Base-by-base conservation (phyloP, 2,329 filamentous ascomycete genomes). In the Byssochlamys sp. region DNA sequence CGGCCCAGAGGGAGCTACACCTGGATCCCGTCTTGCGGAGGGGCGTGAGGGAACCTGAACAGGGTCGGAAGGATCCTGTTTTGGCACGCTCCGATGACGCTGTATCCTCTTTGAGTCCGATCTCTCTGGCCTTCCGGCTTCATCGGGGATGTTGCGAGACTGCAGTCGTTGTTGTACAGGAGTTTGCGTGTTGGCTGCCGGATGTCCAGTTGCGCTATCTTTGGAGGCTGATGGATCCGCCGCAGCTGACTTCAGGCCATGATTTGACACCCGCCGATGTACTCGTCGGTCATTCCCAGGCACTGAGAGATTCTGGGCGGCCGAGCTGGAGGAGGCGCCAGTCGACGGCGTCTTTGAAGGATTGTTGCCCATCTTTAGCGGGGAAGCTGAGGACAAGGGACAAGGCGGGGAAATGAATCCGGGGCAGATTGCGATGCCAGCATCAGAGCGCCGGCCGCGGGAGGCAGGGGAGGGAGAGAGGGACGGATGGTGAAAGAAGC, bases 321-420 rank as follows among this genome's bases (percentile, higher is more conserved):
- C 67, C 59, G 63, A 62, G 59, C 57, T 57, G 28, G 67, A 65
- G 55, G 61, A 63, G 57, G 71, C 68, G 61, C 67, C 67, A 57
- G 39, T 45, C 9, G 65, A 63, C 55, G 71, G 70, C 60, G 70
- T 65, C 65, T 78, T 78, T 62, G 75, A 78, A 66, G 75, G 73
- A 67, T 73, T 75, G 67, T 78, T 78, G 63, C 77, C 77, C 77
- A 79, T 79, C 61, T 67, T 67, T 63, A 63, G 66, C 60, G 66
- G 64, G 67, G 51, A 53, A 52, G 58, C 31, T 35, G 27, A 58
- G 57, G 53, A 52, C 53, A 57, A 51, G 31, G 58, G 51, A 52
- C n/a, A 54, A 58, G 54, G 54, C 54, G 57, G 57, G 58, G 55
- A 53, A 57, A 14, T 55, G 55, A 55, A 54, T 55, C 48, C 55